These are phyloP conservation scores for Xerophyta viscosa DNA, from an alignment of 106 monocot genomes.

Conservation along the genomic window DNA sequence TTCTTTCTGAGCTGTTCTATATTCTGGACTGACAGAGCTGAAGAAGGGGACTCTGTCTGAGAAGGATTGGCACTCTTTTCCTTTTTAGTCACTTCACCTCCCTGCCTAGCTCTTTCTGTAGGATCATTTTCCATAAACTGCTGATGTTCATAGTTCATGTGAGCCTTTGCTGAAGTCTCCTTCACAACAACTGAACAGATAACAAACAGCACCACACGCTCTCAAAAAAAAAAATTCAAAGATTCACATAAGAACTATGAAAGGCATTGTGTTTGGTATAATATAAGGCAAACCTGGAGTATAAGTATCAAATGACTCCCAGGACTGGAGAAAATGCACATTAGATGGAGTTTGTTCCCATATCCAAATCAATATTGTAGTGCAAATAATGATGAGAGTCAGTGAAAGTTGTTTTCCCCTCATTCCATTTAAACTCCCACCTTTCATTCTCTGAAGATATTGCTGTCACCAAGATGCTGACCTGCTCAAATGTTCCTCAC, in stretches of 20 bases:
- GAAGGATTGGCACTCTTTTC: neutral
- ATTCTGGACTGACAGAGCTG: neutral
- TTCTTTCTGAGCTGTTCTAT: neutral
- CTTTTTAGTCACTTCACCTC: neutral
- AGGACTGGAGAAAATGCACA: conserved; percentile 20
- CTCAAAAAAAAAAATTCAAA: too few relatives aligned
- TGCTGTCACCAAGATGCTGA: neutral
- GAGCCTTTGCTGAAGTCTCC: neutral
- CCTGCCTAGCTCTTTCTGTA: neutral
- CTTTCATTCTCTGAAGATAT: neutral
- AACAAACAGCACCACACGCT: neutral
- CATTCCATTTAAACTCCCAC: conserved; percentile 24
- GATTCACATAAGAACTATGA: neutral
- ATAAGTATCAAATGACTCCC: conserved; percentile 22
- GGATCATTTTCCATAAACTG: conserved; percentile 12
- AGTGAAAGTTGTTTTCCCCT: conserved; percentile 43
- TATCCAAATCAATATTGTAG: conserved; percentile 44
- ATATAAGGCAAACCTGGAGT: conserved; percentile 32
- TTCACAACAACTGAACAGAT: neutral
- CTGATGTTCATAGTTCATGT: conserved; percentile 1
- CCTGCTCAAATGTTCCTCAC: neutral
- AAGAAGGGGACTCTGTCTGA: neutral
- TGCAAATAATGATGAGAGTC: conserved; percentile 34
- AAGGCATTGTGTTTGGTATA: neutral
- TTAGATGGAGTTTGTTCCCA: conserved; percentile 56